These are phyloP conservation scores for Moringa oleifera DNA, from an alignment of 345 rosid species.

Conservation along the genomic window DNA sequence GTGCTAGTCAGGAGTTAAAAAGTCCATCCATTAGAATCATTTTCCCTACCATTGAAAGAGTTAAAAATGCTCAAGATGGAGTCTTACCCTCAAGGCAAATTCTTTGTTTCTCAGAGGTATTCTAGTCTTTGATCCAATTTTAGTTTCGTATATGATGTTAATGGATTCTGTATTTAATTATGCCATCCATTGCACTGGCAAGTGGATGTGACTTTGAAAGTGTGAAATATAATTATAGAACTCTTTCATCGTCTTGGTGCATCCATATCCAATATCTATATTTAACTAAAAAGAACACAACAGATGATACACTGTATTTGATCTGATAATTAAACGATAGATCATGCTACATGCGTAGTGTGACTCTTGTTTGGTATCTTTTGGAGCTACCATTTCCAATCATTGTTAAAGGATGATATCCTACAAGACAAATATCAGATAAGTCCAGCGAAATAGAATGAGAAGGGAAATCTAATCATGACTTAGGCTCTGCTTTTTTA, in stretches of 20 bases:
- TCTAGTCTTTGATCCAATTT: slow-evolving; percentile 1
- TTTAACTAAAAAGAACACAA: background rate
- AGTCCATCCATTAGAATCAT: slow-evolving; percentile 66
- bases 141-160: background rate
- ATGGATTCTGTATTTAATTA: background rate
- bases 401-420: too few relatives aligned
- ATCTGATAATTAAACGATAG: background rate
- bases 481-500: background rate
- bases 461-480: background rate
- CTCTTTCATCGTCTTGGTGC: background rate
- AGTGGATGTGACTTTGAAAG: background rate
- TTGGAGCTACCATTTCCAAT: background rate
- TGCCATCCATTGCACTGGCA: background rate
- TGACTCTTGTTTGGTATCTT: background rate
- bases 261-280: background rate
- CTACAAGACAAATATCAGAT: background rate
- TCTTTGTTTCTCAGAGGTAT: slow-evolving; percentile 93
- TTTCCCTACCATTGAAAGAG: slow-evolving; percentile 84
- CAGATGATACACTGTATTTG: background rate
- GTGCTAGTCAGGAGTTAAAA: slow-evolving; percentile 67
- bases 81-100: slow-evolving; percentile 59
- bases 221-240: too few relatives aligned
- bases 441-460: background rate
- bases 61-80: slow-evolving; percentile 55
- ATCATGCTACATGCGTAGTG: background rate